Base-by-base conservation (phyloP, 768 basidiomycete species). In the Boletus subcaerulescens region DNA sequence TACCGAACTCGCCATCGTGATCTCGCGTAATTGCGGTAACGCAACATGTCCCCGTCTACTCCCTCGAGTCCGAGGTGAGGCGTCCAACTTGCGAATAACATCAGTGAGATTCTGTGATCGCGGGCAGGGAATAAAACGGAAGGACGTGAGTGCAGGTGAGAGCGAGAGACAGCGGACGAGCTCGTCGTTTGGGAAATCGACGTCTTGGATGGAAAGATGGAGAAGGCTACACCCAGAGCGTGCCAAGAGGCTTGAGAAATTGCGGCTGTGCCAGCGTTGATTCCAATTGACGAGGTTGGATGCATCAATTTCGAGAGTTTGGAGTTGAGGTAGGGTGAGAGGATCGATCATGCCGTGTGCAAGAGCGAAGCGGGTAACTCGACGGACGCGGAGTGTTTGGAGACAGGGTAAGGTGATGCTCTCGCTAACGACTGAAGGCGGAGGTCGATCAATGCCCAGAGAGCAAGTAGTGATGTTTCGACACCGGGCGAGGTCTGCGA, bases 171-270 rank as follows among this genome's bases (percentile, higher is more conserved):
- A 65, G 3, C 55, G 63, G 18, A 63, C 4, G 9, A 68, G 32
- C 17, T 66, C 66, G 10, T 58, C 45, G n/a, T 58, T 57, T 10
- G 66, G 48, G 49, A 67, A 61, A 31, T 58, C 17, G 13, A 68
- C 53, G 10, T 60, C 58, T 36, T 35, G 46, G 20, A 65, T 59
- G 20, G 60, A 58, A 7, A 62, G 55, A 6, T n/a, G 49, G 40
- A 43, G 53, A 20, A 66, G 63, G 4, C 20, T 8, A 31, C 62
- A 59, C 24, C 12, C 17, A 0, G 65, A 66, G 17, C 65, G 59
- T 8, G 26, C 12, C 53, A 66, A 43, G 22, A 65, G 65, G 18
- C 26, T 18, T 11, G 57, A 62, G 48, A 66, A 62, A 14, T 36
- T 45, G n/a, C 20, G 52, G 12, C 43, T 14, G 15, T 66, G 58